These are phyloP conservation scores for Xylaria curta DNA, from an alignment of 495 filamentous ascomycete genomes.

Conservation along the genomic window DNA sequence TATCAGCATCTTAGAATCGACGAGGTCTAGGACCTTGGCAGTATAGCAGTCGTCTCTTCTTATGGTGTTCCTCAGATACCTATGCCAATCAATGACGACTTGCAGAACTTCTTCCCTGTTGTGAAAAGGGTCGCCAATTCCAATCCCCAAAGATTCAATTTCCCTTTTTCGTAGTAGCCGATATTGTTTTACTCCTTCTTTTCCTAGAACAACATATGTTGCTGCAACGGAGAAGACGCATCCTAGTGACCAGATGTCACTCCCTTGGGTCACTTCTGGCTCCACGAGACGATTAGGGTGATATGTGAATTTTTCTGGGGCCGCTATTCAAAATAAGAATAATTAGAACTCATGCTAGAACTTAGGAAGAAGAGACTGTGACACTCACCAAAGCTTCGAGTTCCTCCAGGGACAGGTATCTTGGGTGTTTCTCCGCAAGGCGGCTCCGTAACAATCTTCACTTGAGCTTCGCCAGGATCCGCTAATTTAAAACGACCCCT, in stretches of 20 bases:
- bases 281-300: slow-evolving; percentile 10
- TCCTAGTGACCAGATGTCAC: slow-evolving; percentile 49
- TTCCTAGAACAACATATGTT: slow-evolving; percentile 47
- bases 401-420: slow-evolving; percentile 4
- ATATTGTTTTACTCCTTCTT: slow-evolving; percentile 38
- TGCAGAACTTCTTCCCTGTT: slow-evolving; percentile 23
- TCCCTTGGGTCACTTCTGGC: slow-evolving; percentile 32
- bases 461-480: slow-evolving; percentile 45
- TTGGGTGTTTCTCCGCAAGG: slow-evolving; percentile 35
- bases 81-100: slow-evolving; percentile 38
- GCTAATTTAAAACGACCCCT: slow-evolving; percentile 46
- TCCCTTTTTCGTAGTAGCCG: slow-evolving; percentile 32
- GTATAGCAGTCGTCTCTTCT: slow-evolving; percentile 27
- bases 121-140: slow-evolving; percentile 10
- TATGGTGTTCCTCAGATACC: slow-evolving; percentile 26
- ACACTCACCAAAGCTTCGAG: slow-evolving; percentile 14
- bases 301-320: slow-evolving; percentile 28
- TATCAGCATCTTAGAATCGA: slow-evolving; percentile 35
- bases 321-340: slow-evolving; percentile 40
- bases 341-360: neutral
- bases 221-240: slow-evolving; percentile 50
- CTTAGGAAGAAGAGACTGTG: neutral
- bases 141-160: slow-evolving; percentile 15
- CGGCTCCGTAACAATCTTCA: slow-evolving; percentile 30
- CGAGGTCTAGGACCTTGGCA: slow-evolving; percentile 25